Conservation (phyloP, 2,329 filamentous ascomycete genomes). For the Juglanconis juglandina region DNA sequence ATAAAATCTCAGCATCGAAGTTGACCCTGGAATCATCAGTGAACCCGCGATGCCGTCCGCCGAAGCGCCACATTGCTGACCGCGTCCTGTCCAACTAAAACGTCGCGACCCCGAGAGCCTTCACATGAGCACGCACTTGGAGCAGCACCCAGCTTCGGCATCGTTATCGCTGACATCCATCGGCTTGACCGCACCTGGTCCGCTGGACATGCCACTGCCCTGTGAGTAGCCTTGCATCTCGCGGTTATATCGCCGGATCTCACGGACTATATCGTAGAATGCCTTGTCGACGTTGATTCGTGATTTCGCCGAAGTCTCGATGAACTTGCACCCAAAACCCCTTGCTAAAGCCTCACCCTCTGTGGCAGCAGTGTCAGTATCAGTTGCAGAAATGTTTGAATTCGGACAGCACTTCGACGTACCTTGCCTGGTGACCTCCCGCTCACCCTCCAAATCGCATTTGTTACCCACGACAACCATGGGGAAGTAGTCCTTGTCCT, state of each 20-base stretch:
- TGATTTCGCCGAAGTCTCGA: slow-evolving; percentile 97
- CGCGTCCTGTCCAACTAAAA: not conserved
- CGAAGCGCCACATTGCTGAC: not conserved
- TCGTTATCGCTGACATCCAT: slow-evolving; percentile 74
- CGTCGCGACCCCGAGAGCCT: slow-evolving; percentile 7
- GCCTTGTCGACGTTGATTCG: slow-evolving; percentile 97
- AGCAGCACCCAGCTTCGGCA: slow-evolving; percentile 73
- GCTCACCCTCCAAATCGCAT: slow-evolving; percentile 92
- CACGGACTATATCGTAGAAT: slow-evolving; percentile 96
- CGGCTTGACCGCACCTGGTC: slow-evolving; percentile 63
- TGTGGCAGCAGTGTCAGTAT: slow-evolving; percentile 36
- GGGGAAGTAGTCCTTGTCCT: slow-evolving; percentile 99
- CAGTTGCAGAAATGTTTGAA: not conserved
- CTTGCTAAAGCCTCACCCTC: slow-evolving; percentile 86
- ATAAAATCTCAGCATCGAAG: slow-evolving; percentile 16
- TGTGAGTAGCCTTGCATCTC: slow-evolving; percentile 89
- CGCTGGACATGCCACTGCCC: slow-evolving; percentile 61
- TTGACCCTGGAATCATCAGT: slow-evolving; percentile 4
- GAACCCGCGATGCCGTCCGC: not conserved
- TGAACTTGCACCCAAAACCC: slow-evolving; percentile 94
- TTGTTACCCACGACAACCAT: slow-evolving; percentile 99
- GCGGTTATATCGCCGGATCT: slow-evolving; percentile 97
- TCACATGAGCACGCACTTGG: slow-evolving; percentile 87
- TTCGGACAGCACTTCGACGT: slow-evolving; percentile 34
- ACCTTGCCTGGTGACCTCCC: slow-evolving; percentile 91